Evolutionary conservation across 495 filamentous ascomycete species (phyloP), one percentile per base, ranked within the genome.

Genomic region (Trichoderma orchidacearum): DNA sequence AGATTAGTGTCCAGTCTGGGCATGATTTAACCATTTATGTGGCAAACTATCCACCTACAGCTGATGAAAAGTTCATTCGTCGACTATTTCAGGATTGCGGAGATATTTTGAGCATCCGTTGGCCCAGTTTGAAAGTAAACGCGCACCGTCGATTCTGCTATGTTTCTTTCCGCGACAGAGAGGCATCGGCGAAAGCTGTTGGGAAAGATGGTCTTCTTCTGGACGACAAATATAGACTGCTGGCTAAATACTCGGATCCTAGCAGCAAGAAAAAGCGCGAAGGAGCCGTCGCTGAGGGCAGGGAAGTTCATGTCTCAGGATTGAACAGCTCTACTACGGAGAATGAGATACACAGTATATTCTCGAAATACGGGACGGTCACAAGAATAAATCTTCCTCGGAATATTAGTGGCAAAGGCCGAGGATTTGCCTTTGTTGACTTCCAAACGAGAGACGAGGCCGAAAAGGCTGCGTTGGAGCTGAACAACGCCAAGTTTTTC

Each of bases 61-160:
- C 90, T 17, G 89, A 95, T 67, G 93, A 96, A 60, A 65, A 71
- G 2, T 93, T 82, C 63, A 81, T 98, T 53, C 85, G 82, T 51
- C 67, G 81, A 55, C 75, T 95, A 21, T 94, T 97, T 68, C 72
- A 79, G 59, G 68, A 79, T 57, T 89, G 79, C 63, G 92, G 93
- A 53, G 82, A 91, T 31, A 84, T 98, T 55, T 73, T 91, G 54
- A 87, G 85, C 63, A 75, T 98, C 54, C 87, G 93, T 12, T 92
- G 92, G 65, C 93, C 93, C 6, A 93, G 87, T 36, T 80, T 98
- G 48, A 92, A 92, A 68, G 90, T 76, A 65, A 87, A 96, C 61
- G 87, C 85, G 5, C 82, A 85, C 62, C 86, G 93, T 30, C 84
- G 92, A 5, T 98, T 98, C 71, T 95, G 89, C 69, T 98, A 98